Conservation (phyloP, 495 filamentous ascomycete genomes). For the Acidiella bohemica region DNA sequence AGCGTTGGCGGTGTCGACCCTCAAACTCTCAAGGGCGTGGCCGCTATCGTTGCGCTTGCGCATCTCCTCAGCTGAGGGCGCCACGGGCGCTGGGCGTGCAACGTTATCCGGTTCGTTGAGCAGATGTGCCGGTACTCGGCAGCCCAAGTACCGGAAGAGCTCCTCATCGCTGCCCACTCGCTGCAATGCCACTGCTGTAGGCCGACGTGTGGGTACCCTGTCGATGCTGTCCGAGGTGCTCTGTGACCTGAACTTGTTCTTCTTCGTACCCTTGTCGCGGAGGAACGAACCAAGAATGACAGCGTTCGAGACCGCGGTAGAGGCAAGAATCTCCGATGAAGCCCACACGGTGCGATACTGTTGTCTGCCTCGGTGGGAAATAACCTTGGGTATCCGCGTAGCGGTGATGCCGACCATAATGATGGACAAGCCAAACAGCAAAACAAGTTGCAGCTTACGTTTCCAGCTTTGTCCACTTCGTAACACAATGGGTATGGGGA, state of each 20-base stretch:
- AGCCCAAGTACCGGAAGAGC: constrained; percentile 27
- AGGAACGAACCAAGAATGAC: constrained; percentile 32
- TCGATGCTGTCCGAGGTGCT: constrained; percentile 29
- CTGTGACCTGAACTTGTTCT: constrained; percentile 26
- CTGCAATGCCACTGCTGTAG: constrained; percentile 20
- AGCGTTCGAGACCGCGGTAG: constrained; percentile 30
- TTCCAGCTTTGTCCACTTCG: constrained; percentile 54
- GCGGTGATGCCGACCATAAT: constrained; percentile 47
- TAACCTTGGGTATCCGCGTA: constrained; percentile 26
- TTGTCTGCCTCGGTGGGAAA: constrained; percentile 25
- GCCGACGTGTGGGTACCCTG: constrained; percentile 20
- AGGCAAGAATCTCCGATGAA: constrained; percentile 30
- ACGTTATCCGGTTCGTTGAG: constrained; percentile 8
- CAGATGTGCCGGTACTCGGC: constrained; percentile 25
- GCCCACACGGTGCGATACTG: constrained; percentile 32
- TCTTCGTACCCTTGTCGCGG: constrained; percentile 31
- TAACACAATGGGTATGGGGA: constrained; percentile 78
- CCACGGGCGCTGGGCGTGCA: constrained; percentile 21
- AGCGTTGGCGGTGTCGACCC: not conserved
- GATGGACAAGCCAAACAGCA: constrained; percentile 72
- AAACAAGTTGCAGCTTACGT: constrained; percentile 41
- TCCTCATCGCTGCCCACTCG: constrained; percentile 29
- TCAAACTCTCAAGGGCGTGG: constrained; percentile 2
- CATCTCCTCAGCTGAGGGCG: constrained; percentile 13
- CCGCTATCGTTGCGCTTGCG: constrained; percentile 5